These are phyloP conservation scores for Iris macrosiphon DNA, from an alignment of 106 monocot species.

Conservation along the genomic window DNA sequence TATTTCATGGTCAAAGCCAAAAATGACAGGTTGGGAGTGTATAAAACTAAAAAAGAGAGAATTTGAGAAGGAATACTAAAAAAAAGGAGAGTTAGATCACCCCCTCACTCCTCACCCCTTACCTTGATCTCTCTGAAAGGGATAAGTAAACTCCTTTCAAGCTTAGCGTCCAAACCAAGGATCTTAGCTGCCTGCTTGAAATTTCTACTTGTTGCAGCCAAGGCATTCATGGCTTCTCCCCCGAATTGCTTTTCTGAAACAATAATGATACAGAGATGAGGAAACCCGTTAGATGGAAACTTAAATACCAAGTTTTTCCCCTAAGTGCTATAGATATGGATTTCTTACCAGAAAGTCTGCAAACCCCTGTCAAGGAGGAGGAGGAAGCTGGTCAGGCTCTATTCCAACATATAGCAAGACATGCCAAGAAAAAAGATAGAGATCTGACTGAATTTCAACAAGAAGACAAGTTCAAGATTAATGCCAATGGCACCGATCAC, in stretches of 20 bases:
- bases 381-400: constrained; percentile 10
- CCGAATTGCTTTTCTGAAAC: not conserved
- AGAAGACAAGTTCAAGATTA: not conserved
- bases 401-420: constrained; percentile 3
- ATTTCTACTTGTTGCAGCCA: constrained; percentile 84
- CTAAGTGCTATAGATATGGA: too few species aligned
- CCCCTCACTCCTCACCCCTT: too few species aligned
- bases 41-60: too few species aligned
- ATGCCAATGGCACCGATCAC: too few species aligned
- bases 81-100: not conserved
- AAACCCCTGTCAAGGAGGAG: not conserved
- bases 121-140: constrained; percentile 99
- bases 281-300: not conserved
- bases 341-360: not conserved
- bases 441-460: not conserved
- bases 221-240: constrained; percentile 67
- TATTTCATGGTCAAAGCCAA: not conserved
- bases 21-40: not conserved
- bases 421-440: constrained; percentile 1
- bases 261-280: too few species aligned
- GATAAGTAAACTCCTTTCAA: constrained; percentile 83
- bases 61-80: not conserved
- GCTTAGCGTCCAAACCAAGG: constrained; percentile 75
- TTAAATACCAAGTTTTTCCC: not conserved
- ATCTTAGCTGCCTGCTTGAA: constrained; percentile 88